These are phyloP conservation scores for Groenewaldozyma auringiensis DNA, from an alignment of 1,139 yeast genomes.

Conservation along the genomic window DNA sequence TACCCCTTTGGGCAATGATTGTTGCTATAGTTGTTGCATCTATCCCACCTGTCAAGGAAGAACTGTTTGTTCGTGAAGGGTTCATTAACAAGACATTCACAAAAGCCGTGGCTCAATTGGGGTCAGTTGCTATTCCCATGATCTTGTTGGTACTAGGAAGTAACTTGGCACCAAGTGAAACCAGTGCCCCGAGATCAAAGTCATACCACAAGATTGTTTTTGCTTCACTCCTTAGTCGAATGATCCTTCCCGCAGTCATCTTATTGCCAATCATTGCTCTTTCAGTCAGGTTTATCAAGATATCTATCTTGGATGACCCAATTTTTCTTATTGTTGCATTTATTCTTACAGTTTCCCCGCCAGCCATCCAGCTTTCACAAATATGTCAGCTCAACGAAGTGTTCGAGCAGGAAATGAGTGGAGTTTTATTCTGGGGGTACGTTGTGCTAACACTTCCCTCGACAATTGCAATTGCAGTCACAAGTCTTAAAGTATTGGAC, in stretches of 20 bases:
- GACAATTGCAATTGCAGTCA: constrained; percentile 64
- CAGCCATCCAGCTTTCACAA: constrained; percentile 78
- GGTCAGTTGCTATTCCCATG: constrained; percentile 82
- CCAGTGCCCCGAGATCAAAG: constrained; percentile 39
- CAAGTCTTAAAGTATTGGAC: constrained; percentile 57
- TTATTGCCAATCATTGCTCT: constrained; percentile 62
- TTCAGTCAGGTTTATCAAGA: constrained; percentile 54
- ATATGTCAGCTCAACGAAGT: constrained; percentile 71
- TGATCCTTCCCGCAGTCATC: constrained; percentile 65
- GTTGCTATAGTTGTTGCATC: constrained; percentile 78
- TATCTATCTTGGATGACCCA: constrained; percentile 76
- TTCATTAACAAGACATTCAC: constrained; percentile 75
- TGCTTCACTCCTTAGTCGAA: constrained; percentile 64
- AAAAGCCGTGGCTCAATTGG: constrained; percentile 68
- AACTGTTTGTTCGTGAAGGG: constrained; percentile 53
- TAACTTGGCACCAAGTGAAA: constrained; percentile 35
- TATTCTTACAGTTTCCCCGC: constrained; percentile 69
- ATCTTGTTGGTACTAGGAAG: constrained; percentile 58
- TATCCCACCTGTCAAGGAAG: constrained; percentile 56
- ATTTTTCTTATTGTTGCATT: constrained; percentile 72
- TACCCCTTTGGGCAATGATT: constrained; percentile 91
- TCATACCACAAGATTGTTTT: constrained; percentile 52
- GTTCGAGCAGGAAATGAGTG: constrained; percentile 77
- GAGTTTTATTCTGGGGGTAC: constrained; percentile 83
- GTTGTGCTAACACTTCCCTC: constrained; percentile 69